Conservation (phyloP, 2,329 filamentous ascomycete genomes). For the Zasmidium cellare region DNA sequence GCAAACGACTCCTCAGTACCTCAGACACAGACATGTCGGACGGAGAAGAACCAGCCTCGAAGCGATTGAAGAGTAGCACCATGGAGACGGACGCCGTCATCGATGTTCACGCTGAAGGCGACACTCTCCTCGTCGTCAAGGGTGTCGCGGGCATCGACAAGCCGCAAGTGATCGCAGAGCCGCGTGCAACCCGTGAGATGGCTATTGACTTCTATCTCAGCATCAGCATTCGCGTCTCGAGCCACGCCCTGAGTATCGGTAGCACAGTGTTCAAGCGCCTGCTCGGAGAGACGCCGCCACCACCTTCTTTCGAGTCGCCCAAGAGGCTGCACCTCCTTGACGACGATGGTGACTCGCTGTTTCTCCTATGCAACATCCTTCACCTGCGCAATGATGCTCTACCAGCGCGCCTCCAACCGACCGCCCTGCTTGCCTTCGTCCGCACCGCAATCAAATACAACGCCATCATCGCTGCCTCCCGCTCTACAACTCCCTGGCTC, state of each 20-base stretch:
- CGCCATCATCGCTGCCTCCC: constrained; percentile 25
- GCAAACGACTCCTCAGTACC: background rate
- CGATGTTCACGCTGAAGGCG: constrained; percentile 15
- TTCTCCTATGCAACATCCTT: constrained; percentile 28
- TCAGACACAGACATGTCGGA: constrained; percentile 6
- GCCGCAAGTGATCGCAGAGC: background rate
- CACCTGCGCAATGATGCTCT: constrained; percentile 30
- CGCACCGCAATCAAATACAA: constrained; percentile 23
- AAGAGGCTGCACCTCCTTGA: constrained; percentile 21
- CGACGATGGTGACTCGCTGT: constrained; percentile 27
- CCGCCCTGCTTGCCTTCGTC: constrained; percentile 25
- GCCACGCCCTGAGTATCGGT: constrained; percentile 20
- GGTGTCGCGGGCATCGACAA: constrained; percentile 10
- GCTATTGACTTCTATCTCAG: background rate
- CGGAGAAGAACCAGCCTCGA: constrained; percentile 11
- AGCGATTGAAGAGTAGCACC: constrained; percentile 13
- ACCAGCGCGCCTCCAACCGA: constrained; percentile 23
- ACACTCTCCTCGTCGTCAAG: constrained; percentile 17
- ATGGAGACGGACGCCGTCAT: constrained; percentile 5
- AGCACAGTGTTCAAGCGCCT: constrained; percentile 26
- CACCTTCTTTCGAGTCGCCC: background rate
- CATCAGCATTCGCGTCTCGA: constrained; percentile 26
- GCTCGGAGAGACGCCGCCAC: background rate
- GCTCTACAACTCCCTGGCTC: constrained; percentile 28
- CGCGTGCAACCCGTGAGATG: background rate